Percentiles rank a stretch among this genome's conserved stretches.
Conservation (phyloP, 192 early-diverging fungal species). For the Endogone sp. region DNA sequence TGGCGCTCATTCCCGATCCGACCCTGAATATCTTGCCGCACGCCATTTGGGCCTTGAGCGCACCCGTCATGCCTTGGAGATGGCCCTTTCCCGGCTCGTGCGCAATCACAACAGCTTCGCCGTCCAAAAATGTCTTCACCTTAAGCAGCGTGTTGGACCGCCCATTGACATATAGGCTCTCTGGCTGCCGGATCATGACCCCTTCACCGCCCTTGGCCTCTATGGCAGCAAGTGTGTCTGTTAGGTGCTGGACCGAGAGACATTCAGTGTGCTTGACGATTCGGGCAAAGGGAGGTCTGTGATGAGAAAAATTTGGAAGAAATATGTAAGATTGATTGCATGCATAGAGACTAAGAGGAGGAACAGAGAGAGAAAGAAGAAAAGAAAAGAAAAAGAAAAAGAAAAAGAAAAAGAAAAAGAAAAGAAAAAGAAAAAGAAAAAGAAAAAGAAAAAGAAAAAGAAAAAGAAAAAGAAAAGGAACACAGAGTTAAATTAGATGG, state of each 20-base stretch:
- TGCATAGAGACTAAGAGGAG: too few species aligned
- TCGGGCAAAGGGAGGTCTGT: conserved; percentile 26
- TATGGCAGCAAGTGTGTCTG: conserved; percentile 16
- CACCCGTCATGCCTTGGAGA: conserved; percentile 49
- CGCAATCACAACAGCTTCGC: conserved; percentile 60
- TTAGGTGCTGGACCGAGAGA: too few species aligned
- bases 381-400: too few species aligned
- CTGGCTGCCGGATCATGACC: conserved; percentile 53
- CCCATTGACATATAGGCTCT: conserved; percentile 23
- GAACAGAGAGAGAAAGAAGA: too few species aligned
- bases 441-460: too few species aligned
- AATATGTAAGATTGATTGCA: too few species aligned
- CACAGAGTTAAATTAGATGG: too few species aligned
- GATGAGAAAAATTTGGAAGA: too few species aligned
- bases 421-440: too few species aligned
- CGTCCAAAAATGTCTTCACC: conserved; percentile 71
- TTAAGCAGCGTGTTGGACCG: conserved; percentile 56
- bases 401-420: too few species aligned
- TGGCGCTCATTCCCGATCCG: conserved; percentile 64
- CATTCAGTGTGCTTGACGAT: conserved; percentile 30
- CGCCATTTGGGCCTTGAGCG: conserved; percentile 56
- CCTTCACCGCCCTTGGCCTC: conserved; percentile 64
- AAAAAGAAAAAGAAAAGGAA: too few species aligned
- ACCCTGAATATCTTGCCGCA: conserved; percentile 61
- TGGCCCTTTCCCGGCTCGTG: conserved; percentile 56